Base-by-base conservation (phyloP, 1,284 basidiomycete genomes). In the Cutaneotrichosporon dermatis region DNA sequence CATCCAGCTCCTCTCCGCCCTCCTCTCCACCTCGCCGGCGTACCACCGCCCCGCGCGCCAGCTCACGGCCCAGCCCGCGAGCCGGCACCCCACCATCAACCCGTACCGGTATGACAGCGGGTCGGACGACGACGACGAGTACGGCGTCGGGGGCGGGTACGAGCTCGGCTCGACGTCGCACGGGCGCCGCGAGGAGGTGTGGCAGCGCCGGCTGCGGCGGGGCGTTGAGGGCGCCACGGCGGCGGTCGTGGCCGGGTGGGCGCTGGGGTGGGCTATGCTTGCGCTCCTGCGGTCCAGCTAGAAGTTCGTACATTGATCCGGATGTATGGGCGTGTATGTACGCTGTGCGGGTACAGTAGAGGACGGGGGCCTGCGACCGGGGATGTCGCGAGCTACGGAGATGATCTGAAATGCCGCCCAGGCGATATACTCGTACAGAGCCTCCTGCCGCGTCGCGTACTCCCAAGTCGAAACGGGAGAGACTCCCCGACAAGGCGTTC, bases 41-140 rank as follows among this genome's bases (percentile, higher is more conserved):
- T 15, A 34, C 40, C 52, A 25, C 34, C 41, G 34, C 16, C 37
- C 51, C 33, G 41, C 35, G 9, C 49, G 60, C 5, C 60, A 56
- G 35, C 59, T 58, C 25, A 46, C 56, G 5, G 44, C 58, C 3
- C 34, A 53, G 35, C 46, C 41, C 3, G 12, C 56, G 42, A 42
- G 67, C 60, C 35, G 57, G 54, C 57, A 67, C 42, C 63, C 56
- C 7, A 61, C 60, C 13, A 53, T 65, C 59, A 60, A 55, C 16
- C 55, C 51, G 16, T 57, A 56, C 49, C 52, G 59, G 3, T 49
- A 61, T 8, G 62, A 58, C 54, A 13, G 44, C 40, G 55, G 53
- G 34, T 69, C 62, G 55, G 71, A 73, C 36, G 52, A 68, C 44
- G 68, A 68, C 40, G 69, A 70, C 36, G 66, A 66, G n/a, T 69